Conservation (phyloP, 1,139 yeast genomes). For the Pichia kudriavzevii region DNA sequence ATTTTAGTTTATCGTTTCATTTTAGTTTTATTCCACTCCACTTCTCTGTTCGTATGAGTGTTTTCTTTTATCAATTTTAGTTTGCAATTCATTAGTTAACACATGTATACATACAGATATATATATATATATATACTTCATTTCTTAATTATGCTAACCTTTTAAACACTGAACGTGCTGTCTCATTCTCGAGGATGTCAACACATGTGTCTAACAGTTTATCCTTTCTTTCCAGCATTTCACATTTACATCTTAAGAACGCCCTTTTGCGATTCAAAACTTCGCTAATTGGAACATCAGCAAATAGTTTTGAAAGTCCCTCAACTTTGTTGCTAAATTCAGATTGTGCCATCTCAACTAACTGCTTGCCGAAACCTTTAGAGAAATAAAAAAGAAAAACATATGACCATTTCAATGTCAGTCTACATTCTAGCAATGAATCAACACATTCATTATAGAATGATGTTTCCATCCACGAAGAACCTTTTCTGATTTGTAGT, state of each 20-base stretch:
- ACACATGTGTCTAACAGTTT: constrained; percentile 19
- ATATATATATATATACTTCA: too few species aligned
- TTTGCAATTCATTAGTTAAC: too few species aligned
- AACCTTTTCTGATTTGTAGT: constrained; percentile 54
- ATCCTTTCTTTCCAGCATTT: constrained; percentile 15
- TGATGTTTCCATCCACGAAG: constrained; percentile 89
- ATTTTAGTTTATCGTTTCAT: too few species aligned
- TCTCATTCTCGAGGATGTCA: constrained; percentile 13
- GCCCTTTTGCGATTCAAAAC: constrained; percentile 43
- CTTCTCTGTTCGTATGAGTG: too few species aligned
- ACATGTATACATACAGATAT: too few species aligned
- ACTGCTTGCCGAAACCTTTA: constrained; percentile 38
- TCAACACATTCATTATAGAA: constrained; percentile 69
- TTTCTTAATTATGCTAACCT: too few species aligned
- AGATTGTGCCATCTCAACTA: constrained; percentile 72
- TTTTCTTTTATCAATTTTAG: too few species aligned
- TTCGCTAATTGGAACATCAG: constrained; percentile 36
- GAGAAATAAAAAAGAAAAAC: constrained; percentile 69
- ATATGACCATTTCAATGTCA: constrained; percentile 85
- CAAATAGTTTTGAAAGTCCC: constrained; percentile 66
- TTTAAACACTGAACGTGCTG: too few species aligned
- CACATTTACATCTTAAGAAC: constrained; percentile 29
- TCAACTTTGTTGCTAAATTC: constrained; percentile 71
- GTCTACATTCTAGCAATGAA: constrained; percentile 60
- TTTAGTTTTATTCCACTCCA: too few species aligned